phyloP scores from a whole-genome alignment of 1,139 yeast genomes.

The Pneumocystis wakefieldiae region DNA sequence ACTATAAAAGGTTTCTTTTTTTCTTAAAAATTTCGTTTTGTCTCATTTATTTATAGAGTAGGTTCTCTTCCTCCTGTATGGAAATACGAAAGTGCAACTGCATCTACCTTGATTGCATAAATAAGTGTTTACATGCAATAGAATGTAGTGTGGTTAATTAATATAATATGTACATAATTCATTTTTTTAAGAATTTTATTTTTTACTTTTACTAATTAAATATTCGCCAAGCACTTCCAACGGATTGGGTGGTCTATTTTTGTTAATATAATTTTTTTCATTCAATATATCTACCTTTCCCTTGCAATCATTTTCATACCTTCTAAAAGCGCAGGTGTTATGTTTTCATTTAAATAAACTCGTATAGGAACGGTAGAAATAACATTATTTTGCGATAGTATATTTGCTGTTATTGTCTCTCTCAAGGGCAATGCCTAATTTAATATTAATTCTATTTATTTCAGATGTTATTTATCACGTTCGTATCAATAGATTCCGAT shows the following conservation, averaged over 20 bases:
- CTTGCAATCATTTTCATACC: constrained; percentile 48
- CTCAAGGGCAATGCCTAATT: neutral
- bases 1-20: constrained; percentile 9
- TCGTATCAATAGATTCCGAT: neutral
- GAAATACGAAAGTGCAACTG: constrained; percentile 94
- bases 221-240: constrained; percentile 55
- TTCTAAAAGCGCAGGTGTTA: constrained; percentile 53
- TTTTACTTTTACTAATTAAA: constrained; percentile 30
- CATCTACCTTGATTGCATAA: constrained; percentile 98
- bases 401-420: neutral
- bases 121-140: constrained; percentile 1
- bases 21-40: neutral
- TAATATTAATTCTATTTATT: neutral
- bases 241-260: constrained; percentile 47
- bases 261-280: neutral
- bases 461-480: neutral
- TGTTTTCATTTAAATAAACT: constrained; percentile 54
- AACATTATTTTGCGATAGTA: neutral
- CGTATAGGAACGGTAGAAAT: constrained; percentile 55
- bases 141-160: neutral
- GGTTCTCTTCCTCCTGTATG: constrained; percentile 3
- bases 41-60: neutral
- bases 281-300: constrained; percentile 24
- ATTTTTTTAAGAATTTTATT: neutral
- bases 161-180: neutral